These are phyloP conservation scores for Apophysomyces variabilis DNA, from an alignment of 371 early-diverging fungal species.

Conservation along the genomic window DNA sequence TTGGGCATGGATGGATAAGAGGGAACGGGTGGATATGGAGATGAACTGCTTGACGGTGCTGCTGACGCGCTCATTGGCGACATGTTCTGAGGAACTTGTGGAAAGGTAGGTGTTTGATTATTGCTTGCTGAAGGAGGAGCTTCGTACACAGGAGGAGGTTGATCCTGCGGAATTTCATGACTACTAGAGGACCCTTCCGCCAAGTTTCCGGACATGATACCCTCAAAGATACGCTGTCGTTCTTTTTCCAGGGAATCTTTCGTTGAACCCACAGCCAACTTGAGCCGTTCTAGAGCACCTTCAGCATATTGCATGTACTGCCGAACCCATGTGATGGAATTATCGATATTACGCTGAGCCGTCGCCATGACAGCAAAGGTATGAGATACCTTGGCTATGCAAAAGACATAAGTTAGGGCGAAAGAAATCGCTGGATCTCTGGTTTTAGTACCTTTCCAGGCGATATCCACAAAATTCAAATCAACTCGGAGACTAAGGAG, in stretches of 20 bases:
- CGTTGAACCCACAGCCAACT: conserved; percentile 20
- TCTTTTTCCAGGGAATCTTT: conserved; percentile 22
- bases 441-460: conserved; percentile 41
- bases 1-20: neutral
- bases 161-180: conserved; percentile 3
- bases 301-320: conserved; percentile 27
- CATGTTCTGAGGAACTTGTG: neutral
- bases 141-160: conserved; percentile 31
- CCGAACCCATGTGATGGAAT: conserved; percentile 24
- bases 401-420: too few relatives aligned
- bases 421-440: neutral
- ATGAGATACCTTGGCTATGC: conserved; percentile 24
- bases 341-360: conserved; percentile 19
- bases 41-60: neutral
- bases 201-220: conserved; percentile 16
- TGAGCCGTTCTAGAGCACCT: conserved; percentile 22
- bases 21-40: neutral
- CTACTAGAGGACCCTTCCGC: conserved; percentile 10
- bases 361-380: conserved; percentile 16
- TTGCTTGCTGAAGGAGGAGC: conserved; percentile 16
- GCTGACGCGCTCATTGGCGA: neutral
- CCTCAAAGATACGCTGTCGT: conserved; percentile 26
- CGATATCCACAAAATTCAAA: conserved; percentile 34
- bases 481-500: conserved; percentile 34
- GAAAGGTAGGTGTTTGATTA: neutral